Evolutionary conservation across 352 stramenopile species (phyloP), one percentile per base, ranked within the genome.

Genomic region (Pythium apleroticum): DNA sequence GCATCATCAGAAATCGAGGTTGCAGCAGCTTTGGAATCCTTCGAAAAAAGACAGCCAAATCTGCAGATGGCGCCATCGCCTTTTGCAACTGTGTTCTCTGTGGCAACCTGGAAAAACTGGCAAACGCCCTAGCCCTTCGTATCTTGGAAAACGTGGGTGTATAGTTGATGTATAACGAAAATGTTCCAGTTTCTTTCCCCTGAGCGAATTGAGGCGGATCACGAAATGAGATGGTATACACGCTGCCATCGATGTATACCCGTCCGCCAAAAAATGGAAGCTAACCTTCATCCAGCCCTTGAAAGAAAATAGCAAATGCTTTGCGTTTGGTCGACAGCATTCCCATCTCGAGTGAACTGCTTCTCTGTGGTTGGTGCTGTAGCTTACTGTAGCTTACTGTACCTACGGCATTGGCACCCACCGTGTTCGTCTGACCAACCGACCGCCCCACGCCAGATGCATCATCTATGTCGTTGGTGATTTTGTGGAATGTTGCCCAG

Each of bases 401-500:
- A 33, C 30, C 30, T 33, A 33, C n/a, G n/a, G n/a, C n/a, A n/a
- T 33, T 33, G 4, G 30, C 20, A 48, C 24, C 30, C 9, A 46
- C 30, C 12, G 30, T 24, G 12, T 48, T 28, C 37, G 7, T 52
- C 39, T 52, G 39, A 7, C 17, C 35, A 17, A 61, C 39, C 55
- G 17, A 17, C 15, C 52, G 3, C 20, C 14, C 53, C n/a, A 60
- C 20, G 11, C n/a, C 31, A 31, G 22, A 48, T 49, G 52, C 52
- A 59, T 59, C 53, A 60, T 60, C 33, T 48, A 48, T 55, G 49
- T 55, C 27, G 25, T 20, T 48, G 30, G 57, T 43, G 57, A 56
- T 63, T 63, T 41, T 63, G 57, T 63, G 45, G 57, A 63, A 63
- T 37, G 57, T 63, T 56, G 45, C 43, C 22, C 22, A 53, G 20